Conservation (phyloP, 805 yeast species). For the Candida montana region DNA sequence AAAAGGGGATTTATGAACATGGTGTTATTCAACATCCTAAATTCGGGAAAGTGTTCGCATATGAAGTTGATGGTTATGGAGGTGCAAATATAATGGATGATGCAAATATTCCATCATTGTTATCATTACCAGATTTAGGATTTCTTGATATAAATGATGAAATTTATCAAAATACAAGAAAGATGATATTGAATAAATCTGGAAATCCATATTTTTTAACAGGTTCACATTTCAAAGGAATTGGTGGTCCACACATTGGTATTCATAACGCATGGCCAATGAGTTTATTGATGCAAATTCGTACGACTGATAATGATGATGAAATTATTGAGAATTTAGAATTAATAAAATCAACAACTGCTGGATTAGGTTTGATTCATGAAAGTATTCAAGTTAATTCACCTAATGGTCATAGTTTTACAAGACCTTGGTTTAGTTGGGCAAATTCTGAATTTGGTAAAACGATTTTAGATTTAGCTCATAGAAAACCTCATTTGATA, state of each 20-base stretch:
- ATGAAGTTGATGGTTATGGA: constrained; percentile 87
- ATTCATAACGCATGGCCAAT: constrained; percentile 84
- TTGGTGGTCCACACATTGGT: constrained; percentile 92
- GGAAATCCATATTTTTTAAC: constrained; percentile 77
- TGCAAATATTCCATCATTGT: constrained; percentile 80
- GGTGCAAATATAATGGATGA: constrained; percentile 76
- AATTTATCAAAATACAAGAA: constrained; percentile 72
- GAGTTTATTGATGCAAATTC: constrained; percentile 68
- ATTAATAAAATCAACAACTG: constrained; percentile 56
- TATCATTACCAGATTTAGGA: constrained; percentile 79
- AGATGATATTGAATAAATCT: constrained; percentile 58
- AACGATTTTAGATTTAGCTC: constrained; percentile 71
- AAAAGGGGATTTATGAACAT: constrained; percentile 51
- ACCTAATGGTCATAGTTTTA: constrained; percentile 41
- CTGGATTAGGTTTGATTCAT: constrained; percentile 75
- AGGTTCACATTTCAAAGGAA: constrained; percentile 64
- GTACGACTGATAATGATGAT: constrained; percentile 67
- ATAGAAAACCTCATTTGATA: constrained; percentile 66
- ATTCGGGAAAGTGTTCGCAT: constrained; percentile 78
- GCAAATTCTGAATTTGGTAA: constrained; percentile 88
- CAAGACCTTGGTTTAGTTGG: constrained; percentile 94
- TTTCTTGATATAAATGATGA: constrained; percentile 45
- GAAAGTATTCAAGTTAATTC: constrained; percentile 69
- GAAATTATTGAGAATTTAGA: constrained; percentile 53
- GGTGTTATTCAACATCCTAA: constrained; percentile 64